Percentiles rank a stretch among this genome's conserved stretches.
Conservation (phyloP, 2,329 filamentous ascomycete genomes). For the Sclerotinia subarctica region DNA sequence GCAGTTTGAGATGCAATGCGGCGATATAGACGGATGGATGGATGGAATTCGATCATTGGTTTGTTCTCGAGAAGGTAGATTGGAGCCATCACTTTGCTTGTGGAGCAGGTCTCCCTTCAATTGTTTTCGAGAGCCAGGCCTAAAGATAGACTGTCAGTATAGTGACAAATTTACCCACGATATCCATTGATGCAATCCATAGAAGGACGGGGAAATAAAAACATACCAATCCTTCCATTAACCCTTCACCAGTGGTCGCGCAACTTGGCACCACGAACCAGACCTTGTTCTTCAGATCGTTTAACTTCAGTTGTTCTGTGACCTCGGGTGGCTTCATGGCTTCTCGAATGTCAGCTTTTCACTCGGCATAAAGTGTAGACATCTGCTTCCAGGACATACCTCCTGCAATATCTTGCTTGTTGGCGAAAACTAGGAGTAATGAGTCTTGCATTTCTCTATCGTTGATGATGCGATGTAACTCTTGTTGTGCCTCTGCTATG, state of each 20-base stretch:
- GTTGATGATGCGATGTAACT: slow-evolving; percentile 95
- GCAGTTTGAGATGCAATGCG: neutral
- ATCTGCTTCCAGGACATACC: slow-evolving; percentile 48
- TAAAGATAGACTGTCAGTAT: slow-evolving; percentile 31
- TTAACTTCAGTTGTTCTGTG: slow-evolving; percentile 72
- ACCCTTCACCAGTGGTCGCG: slow-evolving; percentile 75
- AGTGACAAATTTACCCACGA: neutral
- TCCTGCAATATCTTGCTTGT: slow-evolving; percentile 94
- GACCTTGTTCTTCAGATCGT: slow-evolving; percentile 75
- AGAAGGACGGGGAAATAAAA: slow-evolving; percentile 16
- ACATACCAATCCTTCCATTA: slow-evolving; percentile 71
- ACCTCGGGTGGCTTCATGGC: slow-evolving; percentile 79
- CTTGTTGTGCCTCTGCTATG: slow-evolving; percentile 88
- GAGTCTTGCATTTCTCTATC: slow-evolving; percentile 98
- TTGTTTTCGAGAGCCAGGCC: slow-evolving; percentile 80
- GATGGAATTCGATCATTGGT: slow-evolving; percentile 1
- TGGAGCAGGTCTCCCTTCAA: slow-evolving; percentile 55
- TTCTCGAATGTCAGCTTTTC: slow-evolving; percentile 39
- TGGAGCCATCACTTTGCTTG: slow-evolving; percentile 17
- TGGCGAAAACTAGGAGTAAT: slow-evolving; percentile 90
- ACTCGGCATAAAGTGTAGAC: no score
- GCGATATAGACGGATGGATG: neutral
- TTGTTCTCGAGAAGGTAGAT: neutral
- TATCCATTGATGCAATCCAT: neutral
- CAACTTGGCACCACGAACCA: slow-evolving; percentile 84